Percentiles rank a stretch among this genome's conserved stretches.
Conservation (phyloP, 345 rosid genomes). For the Aurinia saxatilis region DNA sequence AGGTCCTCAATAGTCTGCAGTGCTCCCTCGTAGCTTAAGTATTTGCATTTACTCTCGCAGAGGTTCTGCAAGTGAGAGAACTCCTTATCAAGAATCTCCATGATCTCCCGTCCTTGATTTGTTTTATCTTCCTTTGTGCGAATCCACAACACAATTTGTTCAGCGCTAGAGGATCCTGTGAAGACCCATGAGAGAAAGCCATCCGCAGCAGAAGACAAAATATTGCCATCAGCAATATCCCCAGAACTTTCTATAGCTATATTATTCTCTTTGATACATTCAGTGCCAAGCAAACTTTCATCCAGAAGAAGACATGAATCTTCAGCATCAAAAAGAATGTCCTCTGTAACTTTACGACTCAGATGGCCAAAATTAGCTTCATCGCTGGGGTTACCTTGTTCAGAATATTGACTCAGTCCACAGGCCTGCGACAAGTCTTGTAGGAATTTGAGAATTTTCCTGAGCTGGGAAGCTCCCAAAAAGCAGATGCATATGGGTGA, state of each 20-base stretch:
- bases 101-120: constrained; percentile 64
- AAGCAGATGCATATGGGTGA: constrained; percentile 76
- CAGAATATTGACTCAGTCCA: constrained; percentile 65
- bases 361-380: constrained; percentile 34
- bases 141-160: constrained; percentile 62
- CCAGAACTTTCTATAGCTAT: constrained; percentile 26
- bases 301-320: constrained; percentile 53
- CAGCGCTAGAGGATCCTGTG: constrained; percentile 62
- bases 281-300: constrained; percentile 42
- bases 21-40: constrained; percentile 73
- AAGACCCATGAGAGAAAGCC: constrained; percentile 80
- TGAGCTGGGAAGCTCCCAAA: constrained; percentile 73
- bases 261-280: constrained; percentile 28
- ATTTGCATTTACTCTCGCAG: constrained; percentile 76
- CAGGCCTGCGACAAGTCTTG: constrained; percentile 77
- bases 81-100: constrained; percentile 77
- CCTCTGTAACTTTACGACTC: constrained; percentile 44
- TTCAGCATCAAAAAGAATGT: constrained; percentile 56
- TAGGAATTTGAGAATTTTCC: constrained; percentile 74
- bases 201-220: constrained; percentile 36
- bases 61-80: constrained; percentile 65
- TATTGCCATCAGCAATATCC: constrained; percentile 28
- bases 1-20: constrained; percentile 79
- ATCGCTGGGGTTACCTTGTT: constrained; percentile 41
- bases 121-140: constrained; percentile 61